phyloP scores from a whole-genome alignment of 2,329 filamentous ascomycete genomes.

The Huntiella savannae region DNA sequence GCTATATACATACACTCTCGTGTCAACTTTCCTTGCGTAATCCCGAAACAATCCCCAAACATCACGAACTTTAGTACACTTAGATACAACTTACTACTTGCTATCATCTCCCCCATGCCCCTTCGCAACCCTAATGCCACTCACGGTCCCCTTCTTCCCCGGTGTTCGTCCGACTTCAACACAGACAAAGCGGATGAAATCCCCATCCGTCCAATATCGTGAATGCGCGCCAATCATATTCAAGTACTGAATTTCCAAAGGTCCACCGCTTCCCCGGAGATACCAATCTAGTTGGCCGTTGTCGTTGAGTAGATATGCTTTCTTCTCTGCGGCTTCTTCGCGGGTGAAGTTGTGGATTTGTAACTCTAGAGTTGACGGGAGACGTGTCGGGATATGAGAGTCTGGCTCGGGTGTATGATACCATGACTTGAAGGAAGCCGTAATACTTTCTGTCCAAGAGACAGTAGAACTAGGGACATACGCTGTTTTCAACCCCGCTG shows the following conservation, averaged over 20 bases:
- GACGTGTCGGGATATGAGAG: slow-evolving; percentile 19
- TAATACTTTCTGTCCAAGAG: slow-evolving; percentile 45
- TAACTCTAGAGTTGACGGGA: slow-evolving; percentile 59
- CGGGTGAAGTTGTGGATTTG: slow-evolving; percentile 89
- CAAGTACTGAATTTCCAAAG: slow-evolving; percentile 84
- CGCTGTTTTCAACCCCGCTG: slow-evolving; percentile 55
- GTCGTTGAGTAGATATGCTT: slow-evolving; percentile 76
- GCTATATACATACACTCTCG: not conserved
- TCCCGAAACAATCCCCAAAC: not conserved
- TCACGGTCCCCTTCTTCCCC: slow-evolving; percentile 22
- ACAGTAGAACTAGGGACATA: slow-evolving; percentile 56
- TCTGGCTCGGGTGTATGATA: slow-evolving; percentile 17
- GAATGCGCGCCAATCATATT: slow-evolving; percentile 95
- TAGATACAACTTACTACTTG: too few species aligned
- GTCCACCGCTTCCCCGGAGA: slow-evolving; percentile 63
- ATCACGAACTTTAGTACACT: not conserved
- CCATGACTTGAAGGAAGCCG: slow-evolving; percentile 41
- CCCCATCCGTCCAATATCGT: slow-evolving; percentile 74
- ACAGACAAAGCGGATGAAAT: slow-evolving; percentile 81
- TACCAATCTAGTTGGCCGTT: slow-evolving; percentile 93
- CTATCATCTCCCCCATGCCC: not conserved
- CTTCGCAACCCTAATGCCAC: not conserved
- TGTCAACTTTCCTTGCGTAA: not conserved
- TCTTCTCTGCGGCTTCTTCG: slow-evolving; percentile 80
- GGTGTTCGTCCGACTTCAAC: slow-evolving; percentile 63